Percentiles rank a stretch among this genome's conserved stretches.
Conservation (phyloP, 2,329 filamentous ascomycete genomes). For the Xylariaceae sp. region DNA sequence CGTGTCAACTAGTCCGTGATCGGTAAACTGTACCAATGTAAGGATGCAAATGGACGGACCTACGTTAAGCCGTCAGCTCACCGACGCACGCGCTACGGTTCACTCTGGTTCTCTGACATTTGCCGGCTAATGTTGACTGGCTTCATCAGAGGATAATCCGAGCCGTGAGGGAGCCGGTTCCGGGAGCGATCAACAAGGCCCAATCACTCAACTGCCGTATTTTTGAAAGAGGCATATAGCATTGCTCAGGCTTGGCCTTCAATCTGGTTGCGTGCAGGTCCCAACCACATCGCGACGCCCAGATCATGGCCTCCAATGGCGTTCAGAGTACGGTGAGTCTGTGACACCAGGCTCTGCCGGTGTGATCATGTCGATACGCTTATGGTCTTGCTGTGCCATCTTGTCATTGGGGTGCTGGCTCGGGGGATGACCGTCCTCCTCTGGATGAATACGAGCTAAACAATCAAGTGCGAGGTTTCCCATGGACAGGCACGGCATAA, state of each 20-base stretch:
- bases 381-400: slow-evolving; percentile 17
- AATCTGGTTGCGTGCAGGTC: too few species aligned
- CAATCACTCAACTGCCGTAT: slow-evolving; percentile 26
- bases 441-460: slow-evolving; percentile 26
- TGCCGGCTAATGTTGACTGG: slow-evolving; percentile 10
- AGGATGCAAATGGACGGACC: slow-evolving; percentile 4
- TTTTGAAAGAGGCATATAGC: too few species aligned
- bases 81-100: slow-evolving; percentile 7
- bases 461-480: slow-evolving; percentile 8
- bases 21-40: slow-evolving; percentile 4
- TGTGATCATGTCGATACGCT: slow-evolving; percentile 12
- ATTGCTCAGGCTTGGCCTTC: too few species aligned
- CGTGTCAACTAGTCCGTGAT: neutral
- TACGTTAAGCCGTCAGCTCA: slow-evolving; percentile 5
- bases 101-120: slow-evolving; percentile 7
- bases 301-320: too few species aligned
- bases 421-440: slow-evolving; percentile 19
- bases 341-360: neutral
- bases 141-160: slow-evolving; percentile 15
- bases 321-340: too few species aligned
- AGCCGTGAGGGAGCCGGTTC: slow-evolving; percentile 19
- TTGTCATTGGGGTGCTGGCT: slow-evolving; percentile 10
- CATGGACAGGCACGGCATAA: slow-evolving; percentile 22
- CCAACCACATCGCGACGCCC: too few species aligned
- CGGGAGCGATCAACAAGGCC: slow-evolving; percentile 15